These are phyloP conservation scores for Talaromyces sp. DNA, from an alignment of 2,329 filamentous ascomycete genomes.

Conservation along the genomic window DNA sequence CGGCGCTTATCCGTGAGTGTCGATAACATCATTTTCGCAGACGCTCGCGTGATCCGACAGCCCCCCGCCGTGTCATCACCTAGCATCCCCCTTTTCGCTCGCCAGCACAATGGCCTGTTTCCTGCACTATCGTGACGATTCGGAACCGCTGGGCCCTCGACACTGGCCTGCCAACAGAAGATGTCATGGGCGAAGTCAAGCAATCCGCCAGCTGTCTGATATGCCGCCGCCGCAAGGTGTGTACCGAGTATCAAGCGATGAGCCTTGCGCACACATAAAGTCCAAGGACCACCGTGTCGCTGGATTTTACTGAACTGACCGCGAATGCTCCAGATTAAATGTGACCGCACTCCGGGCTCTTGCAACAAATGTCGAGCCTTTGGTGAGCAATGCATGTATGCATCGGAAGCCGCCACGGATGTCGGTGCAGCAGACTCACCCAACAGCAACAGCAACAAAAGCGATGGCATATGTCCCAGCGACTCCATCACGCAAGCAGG, in stretches of 20 bases:
- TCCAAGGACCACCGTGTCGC: not conserved
- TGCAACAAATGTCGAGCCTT: slow-evolving; percentile 6
- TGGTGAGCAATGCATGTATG: slow-evolving; percentile 4
- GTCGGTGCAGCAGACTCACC: not conserved
- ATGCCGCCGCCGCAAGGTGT: slow-evolving; percentile 6
- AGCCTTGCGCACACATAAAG: not conserved
- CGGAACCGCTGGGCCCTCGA: not conserved
- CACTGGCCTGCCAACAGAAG: not conserved
- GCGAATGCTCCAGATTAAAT: slow-evolving; percentile 1
- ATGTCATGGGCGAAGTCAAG: slow-evolving; percentile 3
- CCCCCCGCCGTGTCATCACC: not conserved
- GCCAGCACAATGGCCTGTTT: not conserved
- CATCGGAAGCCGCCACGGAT: not conserved
- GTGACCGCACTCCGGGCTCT: slow-evolving; percentile 5
- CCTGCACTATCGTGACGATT: not conserved
- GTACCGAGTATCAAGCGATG: not conserved
- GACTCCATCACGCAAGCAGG: slow-evolving; percentile 7
- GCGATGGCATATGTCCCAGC: not conserved
- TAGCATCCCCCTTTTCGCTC: not conserved
- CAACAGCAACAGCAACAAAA: not conserved
- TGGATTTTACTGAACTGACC: not conserved
- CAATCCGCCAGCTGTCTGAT: not conserved
- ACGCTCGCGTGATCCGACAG: not conserved
- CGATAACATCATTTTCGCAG: not conserved
- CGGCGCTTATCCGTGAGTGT: not conserved